Conservation (phyloP, 164 flowering plant species). For the Vitis labrusca region DNA sequence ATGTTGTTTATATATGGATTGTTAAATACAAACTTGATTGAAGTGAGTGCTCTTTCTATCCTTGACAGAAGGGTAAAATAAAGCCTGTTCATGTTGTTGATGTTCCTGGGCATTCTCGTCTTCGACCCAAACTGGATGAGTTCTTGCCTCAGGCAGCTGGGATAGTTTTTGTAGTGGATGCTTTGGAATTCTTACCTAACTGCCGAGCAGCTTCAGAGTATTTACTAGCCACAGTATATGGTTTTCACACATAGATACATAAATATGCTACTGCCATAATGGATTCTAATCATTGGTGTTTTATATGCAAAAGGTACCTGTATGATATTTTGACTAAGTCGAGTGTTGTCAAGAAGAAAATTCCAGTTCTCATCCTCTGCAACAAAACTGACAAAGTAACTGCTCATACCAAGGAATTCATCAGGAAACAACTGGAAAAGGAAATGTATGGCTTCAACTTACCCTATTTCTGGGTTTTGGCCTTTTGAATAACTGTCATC, state of each 20-base stretch:
- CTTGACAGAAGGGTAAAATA: conserved; percentile 36
- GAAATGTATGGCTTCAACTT: conserved; percentile 67
- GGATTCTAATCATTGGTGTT: conserved; percentile 3
- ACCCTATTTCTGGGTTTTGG: not conserved
- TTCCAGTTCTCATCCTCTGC: conserved; percentile 81
- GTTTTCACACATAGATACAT: not conserved
- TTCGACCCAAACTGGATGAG: conserved; percentile 86
- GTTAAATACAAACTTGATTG: not conserved
- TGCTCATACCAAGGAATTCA: conserved; percentile 92
- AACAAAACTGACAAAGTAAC: conserved; percentile 93
- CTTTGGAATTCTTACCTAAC: conserved; percentile 83
- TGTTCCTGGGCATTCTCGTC: conserved; percentile 96
- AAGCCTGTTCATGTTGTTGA: conserved; percentile 81
- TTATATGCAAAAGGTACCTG: conserved; percentile 60
- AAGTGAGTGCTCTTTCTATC: not conserved
- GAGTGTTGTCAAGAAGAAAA: conserved; percentile 68
- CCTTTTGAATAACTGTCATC: not conserved
- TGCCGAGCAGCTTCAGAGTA: conserved; percentile 92
- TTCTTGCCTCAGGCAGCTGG: conserved; percentile 84
- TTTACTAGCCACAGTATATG: not conserved
- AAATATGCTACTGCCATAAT: not conserved
- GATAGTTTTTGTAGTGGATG: conserved; percentile 88
- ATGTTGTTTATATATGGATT: not conserved
- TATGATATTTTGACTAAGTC: conserved; percentile 90
- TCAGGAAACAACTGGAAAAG: conserved; percentile 88